Base-by-base conservation (phyloP, 2,329 filamentous ascomycete genomes). In the Epichloe hybrida region DNA sequence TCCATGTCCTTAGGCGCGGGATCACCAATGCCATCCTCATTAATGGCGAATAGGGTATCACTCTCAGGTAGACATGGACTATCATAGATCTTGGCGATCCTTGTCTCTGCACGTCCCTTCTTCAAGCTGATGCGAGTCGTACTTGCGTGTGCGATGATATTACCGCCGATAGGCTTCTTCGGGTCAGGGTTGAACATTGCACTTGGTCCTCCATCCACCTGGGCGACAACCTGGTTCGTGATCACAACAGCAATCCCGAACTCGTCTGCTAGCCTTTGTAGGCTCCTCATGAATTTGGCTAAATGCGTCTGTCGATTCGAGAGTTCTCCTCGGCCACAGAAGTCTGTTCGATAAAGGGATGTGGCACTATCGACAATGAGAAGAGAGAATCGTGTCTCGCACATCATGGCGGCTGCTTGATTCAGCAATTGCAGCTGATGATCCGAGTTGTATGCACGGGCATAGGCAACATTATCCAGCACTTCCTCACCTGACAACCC, bases 101-200 rank as follows among this genome's bases (percentile, higher is more conserved):
- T 81, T 21, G 93, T 98, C 74, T 98, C 93, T 34, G 80, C 93
- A 50, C 93, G 79, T 2, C 93, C 94, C 69, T 98, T 98, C 73
- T 95, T 96, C 64, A 98, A 68, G 62, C 89, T 96, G 60, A 98
- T 77, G 62, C 93, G 79, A 2, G 93, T 98, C 1, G 93, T 98
- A 63, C 88, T 95, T 49, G 93, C 90, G 66, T 98, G 93, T 3
- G 94, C 93, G 64, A 98, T 97, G 58, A 98, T 98, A 68, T 98
- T 97, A 56, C 93, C 93, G 58, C 93, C 93, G 64, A 98, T 96
- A 0, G 93, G 93, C 69, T 98, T 98, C 78, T 98, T 98, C 7
- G 93, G 93, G 62, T 98, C 94, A 0, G 94, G 93, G 59, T 98
- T 98, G 74, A 95, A 98, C 93, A 98, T 98, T 54, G 91, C 83